Conservation (phyloP, 164 flowering plant species). For the Stephania yunnanensis region DNA sequence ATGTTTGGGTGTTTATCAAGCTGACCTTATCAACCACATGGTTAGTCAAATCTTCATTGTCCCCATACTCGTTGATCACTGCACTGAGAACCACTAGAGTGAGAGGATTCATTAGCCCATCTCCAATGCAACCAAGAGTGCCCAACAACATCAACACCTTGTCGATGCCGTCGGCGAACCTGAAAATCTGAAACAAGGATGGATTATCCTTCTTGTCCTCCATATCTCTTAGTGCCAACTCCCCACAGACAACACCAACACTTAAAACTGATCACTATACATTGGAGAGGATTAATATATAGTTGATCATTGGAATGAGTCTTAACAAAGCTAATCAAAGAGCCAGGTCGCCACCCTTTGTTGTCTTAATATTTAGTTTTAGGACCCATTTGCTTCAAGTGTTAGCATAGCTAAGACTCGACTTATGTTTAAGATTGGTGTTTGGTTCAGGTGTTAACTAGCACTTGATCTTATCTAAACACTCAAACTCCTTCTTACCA, state of each 20-base stretch:
- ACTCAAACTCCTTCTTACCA: too few species aligned
- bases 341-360: neutral
- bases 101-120: constrained; percentile 45
- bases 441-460: too few species aligned
- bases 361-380: constrained; percentile 2
- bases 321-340: neutral
- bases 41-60: constrained; percentile 12
- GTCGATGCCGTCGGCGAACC: constrained; percentile 43
- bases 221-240: constrained; percentile 7
- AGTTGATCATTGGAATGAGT: neutral
- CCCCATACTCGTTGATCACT: constrained; percentile 38
- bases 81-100: constrained; percentile 40
- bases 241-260: neutral
- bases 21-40: constrained; percentile 38
- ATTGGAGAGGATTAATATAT: neutral
- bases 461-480: too few species aligned
- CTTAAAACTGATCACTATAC: neutral
- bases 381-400: too few species aligned
- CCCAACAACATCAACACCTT: constrained; percentile 44
- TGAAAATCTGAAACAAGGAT: constrained; percentile 24
- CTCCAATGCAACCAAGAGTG: constrained; percentile 55
- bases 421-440: too few species aligned
- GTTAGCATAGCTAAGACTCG: too few species aligned
- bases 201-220: constrained; percentile 28
- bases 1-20: neutral